A percentile compares a stretch with the other conserved stretches of the same genome.
phyloP scores from a whole-genome alignment of 176 grass and related monocot genomes.

The Aegilops speltoides region DNA sequence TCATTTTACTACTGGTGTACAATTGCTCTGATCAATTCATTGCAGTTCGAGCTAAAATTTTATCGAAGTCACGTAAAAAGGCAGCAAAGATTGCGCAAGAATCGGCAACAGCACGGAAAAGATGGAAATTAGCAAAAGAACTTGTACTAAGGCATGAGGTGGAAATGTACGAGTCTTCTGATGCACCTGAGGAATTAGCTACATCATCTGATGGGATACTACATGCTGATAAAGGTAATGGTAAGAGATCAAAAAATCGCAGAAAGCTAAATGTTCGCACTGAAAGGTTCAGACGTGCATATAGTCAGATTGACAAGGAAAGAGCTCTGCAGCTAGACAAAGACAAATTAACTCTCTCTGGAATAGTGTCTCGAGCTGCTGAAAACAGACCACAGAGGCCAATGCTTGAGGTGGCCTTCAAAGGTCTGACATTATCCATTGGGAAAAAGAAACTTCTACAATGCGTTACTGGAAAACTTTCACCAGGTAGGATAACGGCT shows the following conservation, averaged over 20 bases:
- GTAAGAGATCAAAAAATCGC: slow-evolving; percentile 31
- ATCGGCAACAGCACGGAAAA: slow-evolving; percentile 54
- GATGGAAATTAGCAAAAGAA: slow-evolving; percentile 68
- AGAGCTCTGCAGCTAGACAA: slow-evolving; percentile 38
- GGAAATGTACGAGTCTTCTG: slow-evolving; percentile 21
- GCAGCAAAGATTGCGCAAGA: slow-evolving; percentile 55
- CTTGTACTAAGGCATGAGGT: slow-evolving; percentile 38
- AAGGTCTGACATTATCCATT: slow-evolving; percentile 59
- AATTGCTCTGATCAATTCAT: slow-evolving; percentile 66
- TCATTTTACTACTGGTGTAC: slow-evolving; percentile 62
- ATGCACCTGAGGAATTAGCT: slow-evolving; percentile 31
- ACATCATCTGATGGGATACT: slow-evolving; percentile 30
- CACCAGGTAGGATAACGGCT: slow-evolving; percentile 62
- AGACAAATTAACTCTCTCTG: slow-evolving; percentile 47
- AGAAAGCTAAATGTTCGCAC: slow-evolving; percentile 44
- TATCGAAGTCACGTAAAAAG: slow-evolving; percentile 60
- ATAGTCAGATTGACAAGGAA: slow-evolving; percentile 54
- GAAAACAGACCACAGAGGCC: slow-evolving; percentile 43
- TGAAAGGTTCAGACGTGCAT: slow-evolving; percentile 51
- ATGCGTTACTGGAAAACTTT: slow-evolving; percentile 70
- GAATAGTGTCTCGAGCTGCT: slow-evolving; percentile 48
- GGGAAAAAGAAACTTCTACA: slow-evolving; percentile 69
- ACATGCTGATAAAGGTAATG: slow-evolving; percentile 17
- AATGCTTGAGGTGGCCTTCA: slow-evolving; percentile 71
- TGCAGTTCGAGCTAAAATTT: slow-evolving; percentile 40